phyloP scores from a whole-genome alignment of 768 basidiomycete species.

The Russula griseocarnosa region DNA sequence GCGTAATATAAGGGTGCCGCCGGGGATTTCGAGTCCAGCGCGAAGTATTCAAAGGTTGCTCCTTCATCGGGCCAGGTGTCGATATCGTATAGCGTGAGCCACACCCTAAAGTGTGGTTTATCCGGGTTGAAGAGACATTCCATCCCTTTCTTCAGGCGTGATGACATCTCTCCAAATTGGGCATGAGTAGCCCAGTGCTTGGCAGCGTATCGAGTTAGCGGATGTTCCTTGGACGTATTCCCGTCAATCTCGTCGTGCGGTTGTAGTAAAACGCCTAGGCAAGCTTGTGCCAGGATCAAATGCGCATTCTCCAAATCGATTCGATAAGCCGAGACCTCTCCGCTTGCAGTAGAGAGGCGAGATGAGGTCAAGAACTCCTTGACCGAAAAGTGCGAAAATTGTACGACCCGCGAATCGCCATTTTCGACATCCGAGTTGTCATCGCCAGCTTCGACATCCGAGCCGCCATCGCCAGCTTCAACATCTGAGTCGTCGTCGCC shows the following conservation, averaged over 20 bases:
- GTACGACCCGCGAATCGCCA: neutral
- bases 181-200: neutral
- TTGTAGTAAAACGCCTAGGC: neutral
- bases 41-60: neutral
- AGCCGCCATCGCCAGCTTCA: no score
- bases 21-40: fast-evolving
- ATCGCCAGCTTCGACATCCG: no score
- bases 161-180: neutral
- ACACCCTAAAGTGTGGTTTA: neutral
- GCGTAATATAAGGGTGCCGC: neutral
- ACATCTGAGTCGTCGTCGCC: no score
- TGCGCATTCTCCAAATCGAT: neutral
- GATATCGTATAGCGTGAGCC: neutral
- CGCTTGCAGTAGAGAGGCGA: neutral
- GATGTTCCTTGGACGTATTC: neutral
- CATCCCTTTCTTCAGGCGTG: neutral
- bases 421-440: no score
- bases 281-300: neutral
- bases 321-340: no score
- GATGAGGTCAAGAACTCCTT: neutral
- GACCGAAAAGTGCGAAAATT: neutral
- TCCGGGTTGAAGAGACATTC: neutral
- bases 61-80: neutral
- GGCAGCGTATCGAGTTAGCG: neutral
- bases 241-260: neutral